Evolutionary conservation across 805 yeast species (phyloP).

Genomic region (Starmerella sp.): DNA sequence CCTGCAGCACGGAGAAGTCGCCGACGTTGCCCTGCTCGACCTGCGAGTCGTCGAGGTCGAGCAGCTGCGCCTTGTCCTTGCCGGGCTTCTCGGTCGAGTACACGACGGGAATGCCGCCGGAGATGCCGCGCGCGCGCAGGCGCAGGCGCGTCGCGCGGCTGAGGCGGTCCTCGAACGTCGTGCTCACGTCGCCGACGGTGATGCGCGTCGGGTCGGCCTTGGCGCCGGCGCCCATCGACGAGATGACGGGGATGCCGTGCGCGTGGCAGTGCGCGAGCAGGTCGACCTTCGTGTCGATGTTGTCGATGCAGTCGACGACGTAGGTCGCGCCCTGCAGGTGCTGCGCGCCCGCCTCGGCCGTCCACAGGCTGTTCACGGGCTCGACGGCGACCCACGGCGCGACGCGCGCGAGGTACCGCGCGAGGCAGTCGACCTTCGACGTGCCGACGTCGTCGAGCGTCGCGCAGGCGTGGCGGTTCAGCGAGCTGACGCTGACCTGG

Average conservation of each 20-base stretch:
- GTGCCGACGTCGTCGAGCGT: constrained; percentile 84
- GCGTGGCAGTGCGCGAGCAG: constrained; percentile 60
- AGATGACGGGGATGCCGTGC: constrained; percentile 53
- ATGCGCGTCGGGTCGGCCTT: constrained; percentile 91
- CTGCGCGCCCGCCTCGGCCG: constrained; percentile 44
- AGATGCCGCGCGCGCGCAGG: constrained; percentile 67
- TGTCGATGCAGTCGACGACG: constrained; percentile 92
- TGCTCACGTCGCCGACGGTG: constrained; percentile 76
- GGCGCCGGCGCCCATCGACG: constrained; percentile 96
- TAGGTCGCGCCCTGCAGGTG: constrained; percentile 57
- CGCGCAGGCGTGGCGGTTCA: constrained; percentile 93
- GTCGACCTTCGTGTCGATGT: constrained; percentile 93
- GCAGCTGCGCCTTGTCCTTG: constrained; percentile 75
- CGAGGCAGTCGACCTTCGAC: constrained; percentile 74
- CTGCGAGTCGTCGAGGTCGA: constrained; percentile 79
- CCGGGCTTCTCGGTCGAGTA: constrained; percentile 95
- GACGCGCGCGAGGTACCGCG: constrained; percentile 51
- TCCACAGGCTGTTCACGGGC: constrained; percentile 69
- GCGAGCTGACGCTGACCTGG: constrained; percentile 83
- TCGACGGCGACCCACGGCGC: constrained; percentile 94
- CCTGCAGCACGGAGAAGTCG: constrained; percentile 73
- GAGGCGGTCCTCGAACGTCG: constrained; percentile 87
- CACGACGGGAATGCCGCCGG: constrained; percentile 68
- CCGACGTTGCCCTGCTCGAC: constrained; percentile 71
- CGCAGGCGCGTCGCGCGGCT: constrained; percentile 79